A percentile compares a stretch with the other conserved stretches of the same genome.
Conservation (phyloP, 2,329 filamentous ascomycete species). For the Pseudopyrenochaeta lycopersici region DNA sequence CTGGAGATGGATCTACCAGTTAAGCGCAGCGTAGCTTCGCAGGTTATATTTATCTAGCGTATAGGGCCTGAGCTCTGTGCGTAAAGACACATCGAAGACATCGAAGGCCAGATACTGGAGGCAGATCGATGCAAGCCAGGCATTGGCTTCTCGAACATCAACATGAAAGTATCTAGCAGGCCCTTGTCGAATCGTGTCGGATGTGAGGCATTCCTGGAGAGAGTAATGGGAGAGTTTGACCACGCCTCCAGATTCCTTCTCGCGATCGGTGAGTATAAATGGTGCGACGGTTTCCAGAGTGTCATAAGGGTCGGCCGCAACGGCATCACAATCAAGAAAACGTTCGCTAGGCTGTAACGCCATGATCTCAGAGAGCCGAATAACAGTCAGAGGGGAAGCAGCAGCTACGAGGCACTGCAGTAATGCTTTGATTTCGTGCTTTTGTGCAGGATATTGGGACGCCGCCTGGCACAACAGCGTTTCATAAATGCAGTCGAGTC, state of each 20-base stretch:
- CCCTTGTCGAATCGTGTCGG: background rate
- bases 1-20: slow-evolving; percentile 3
- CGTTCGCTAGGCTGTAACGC: slow-evolving; percentile 6
- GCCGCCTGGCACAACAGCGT: background rate
- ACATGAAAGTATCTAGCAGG: slow-evolving; percentile 3
- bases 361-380: slow-evolving; percentile 9
- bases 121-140: slow-evolving; percentile 4
- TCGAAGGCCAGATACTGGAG: slow-evolving; percentile 7
- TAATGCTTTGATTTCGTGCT: slow-evolving; percentile 4
- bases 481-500: slow-evolving; percentile 4
- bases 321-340: slow-evolving; percentile 5
- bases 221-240: background rate
- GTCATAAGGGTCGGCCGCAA: slow-evolving; percentile 12
- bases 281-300: slow-evolving; percentile 8
- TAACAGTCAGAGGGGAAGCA: background rate
- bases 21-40: slow-evolving; percentile 1
- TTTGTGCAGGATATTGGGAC: background rate
- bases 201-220: background rate
- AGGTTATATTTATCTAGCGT: background rate
- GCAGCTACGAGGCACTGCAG: slow-evolving; percentile 4
- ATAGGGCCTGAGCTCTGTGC: background rate
- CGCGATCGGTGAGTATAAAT: slow-evolving; percentile 4
- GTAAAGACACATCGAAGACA: slow-evolving; percentile 3
- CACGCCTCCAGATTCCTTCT: background rate
- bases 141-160: slow-evolving; percentile 1